Evolutionary conservation across 768 basidiomycete genomes (phyloP), one percentile per base, ranked within the genome.

Genomic region (Rhodocollybia butyracea): DNA sequence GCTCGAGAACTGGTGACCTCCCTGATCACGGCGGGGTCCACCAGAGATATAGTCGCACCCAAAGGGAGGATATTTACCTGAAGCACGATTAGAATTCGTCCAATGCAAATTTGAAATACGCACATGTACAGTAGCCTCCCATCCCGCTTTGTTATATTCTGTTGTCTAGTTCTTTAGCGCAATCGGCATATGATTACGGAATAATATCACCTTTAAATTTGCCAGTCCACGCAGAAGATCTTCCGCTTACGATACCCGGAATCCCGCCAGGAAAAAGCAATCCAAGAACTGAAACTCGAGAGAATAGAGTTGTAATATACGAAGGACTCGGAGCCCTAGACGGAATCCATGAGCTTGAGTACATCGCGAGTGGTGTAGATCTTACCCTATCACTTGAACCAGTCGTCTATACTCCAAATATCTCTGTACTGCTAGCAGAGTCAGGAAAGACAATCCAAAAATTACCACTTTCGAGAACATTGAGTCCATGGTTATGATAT

Each of bases 1-100:
- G 75, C 67, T 13, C 81, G 72, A 22, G 74, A 73, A 17, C 70
- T 68, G 3, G 75, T 72, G 5, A 85, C 68, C 64, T 84, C 82
- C 42, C 24, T 54, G 42, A 54, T 54, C 12, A 34, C 32, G 24
- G 39, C 53, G 36, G 42, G 30, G 36, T 54, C 53, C 12, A 32
- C 53, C 12, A 54, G 51, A 29, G 19, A 17, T 12, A 52, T 22
- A 29, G 13, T 29, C 11, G 42, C 19, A 21, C 22, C 8, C 5
- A 39, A 2, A 10, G 51, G 51, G 3, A 39, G 15, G 4, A 51
- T 1, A 50, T 15, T 29, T 39, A 39, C 19, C 50, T 51, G 7
- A 51, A 40, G 17, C 12, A 26, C 5, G 8, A 3, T 17, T 51
- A 3, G 7, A n/a, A 34, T 32, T 22, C 13, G 24, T 12, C 12